phyloP scores from a whole-genome alignment of 2,329 filamentous ascomycete genomes.

The Pyricularia sp. region DNA sequence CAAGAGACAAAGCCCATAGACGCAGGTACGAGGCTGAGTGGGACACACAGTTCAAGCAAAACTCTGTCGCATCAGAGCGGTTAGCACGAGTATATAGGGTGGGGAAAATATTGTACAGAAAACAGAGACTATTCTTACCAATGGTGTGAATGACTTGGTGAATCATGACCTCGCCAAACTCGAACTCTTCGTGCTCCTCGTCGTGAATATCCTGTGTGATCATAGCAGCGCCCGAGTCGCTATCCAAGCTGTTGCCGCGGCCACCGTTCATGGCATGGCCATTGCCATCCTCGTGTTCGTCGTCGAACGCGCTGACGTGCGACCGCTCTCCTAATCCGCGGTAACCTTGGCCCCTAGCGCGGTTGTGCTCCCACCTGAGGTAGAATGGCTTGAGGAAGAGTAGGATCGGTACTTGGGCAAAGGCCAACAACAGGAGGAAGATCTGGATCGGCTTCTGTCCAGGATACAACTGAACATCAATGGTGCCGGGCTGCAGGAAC shows the following conservation, averaged over 20 bases:
- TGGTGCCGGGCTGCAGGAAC: conserved; percentile 77
- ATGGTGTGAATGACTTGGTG: conserved; percentile 99
- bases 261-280: conserved; percentile 35
- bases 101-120: not conserved
- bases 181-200: conserved; percentile 89
- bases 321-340: conserved; percentile 82
- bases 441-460: conserved; percentile 69
- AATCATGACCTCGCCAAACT: conserved; percentile 96
- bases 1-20: conserved; percentile 93
- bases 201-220: conserved; percentile 70
- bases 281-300: conserved; percentile 58
- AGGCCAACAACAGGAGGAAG: conserved; percentile 65
- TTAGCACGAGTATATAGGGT: not conserved
- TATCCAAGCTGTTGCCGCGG: conserved; percentile 31
- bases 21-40: conserved; percentile 98
- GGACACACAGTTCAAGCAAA: conserved; percentile 97
- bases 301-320: conserved; percentile 79
- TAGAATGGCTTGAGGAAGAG: conserved; percentile 94
- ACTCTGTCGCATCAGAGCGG: conserved; percentile 44
- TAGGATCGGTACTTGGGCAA: conserved; percentile 77
- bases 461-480: conserved; percentile 61
- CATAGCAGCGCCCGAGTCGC: conserved; percentile 72
- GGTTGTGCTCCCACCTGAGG: conserved; percentile 86
- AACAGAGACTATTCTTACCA: conserved; percentile 40
- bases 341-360: conserved; percentile 76